These are phyloP conservation scores for Straminergon stramineum DNA, from an alignment of 225 moss, liverwort and hornwort species.

Conservation along the genomic window DNA sequence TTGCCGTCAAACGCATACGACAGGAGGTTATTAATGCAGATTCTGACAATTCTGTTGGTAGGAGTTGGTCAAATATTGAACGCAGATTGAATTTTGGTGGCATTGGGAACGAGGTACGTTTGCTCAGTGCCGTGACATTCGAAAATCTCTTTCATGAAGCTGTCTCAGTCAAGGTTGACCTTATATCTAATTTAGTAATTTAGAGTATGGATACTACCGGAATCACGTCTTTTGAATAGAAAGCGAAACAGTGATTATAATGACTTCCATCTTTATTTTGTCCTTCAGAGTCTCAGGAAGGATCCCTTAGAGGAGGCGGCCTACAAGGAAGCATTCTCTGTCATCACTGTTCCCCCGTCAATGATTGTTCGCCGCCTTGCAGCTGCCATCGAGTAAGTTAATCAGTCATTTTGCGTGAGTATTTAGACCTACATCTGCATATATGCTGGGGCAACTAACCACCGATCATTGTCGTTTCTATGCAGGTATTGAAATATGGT, in stretches of 20 bases:
- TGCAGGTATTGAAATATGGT: not conserved
- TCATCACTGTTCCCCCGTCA: conserved; percentile 76
- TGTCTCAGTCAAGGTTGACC: not conserved
- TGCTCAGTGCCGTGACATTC: not conserved
- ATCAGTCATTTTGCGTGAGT: not conserved
- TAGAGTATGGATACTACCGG: not conserved
- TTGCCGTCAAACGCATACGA: conserved; percentile 60
- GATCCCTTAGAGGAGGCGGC: conserved; percentile 88
- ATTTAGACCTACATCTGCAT: not conserved
- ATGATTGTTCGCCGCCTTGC: conserved; percentile 76
- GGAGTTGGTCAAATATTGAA: conserved; percentile 43
- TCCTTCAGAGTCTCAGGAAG: conserved; percentile 67
- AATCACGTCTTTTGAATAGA: not conserved
- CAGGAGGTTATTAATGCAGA: conserved; percentile 64
- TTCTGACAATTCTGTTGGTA: conserved; percentile 31
- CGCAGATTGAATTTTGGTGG: conserved; percentile 35
- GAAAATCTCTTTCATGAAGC: not conserved
- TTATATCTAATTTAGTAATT: not conserved
- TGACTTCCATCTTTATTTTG: not conserved
- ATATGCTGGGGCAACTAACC: not conserved
- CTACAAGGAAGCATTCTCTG: conserved; percentile 83
- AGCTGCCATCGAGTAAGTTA: conserved; percentile 64
- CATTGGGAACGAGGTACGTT: conserved; percentile 53
- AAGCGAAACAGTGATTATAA: not conserved
- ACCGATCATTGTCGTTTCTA: not conserved